phyloP scores from a whole-genome alignment of 495 filamentous ascomycete species.

The Cladorrhinum samala region DNA sequence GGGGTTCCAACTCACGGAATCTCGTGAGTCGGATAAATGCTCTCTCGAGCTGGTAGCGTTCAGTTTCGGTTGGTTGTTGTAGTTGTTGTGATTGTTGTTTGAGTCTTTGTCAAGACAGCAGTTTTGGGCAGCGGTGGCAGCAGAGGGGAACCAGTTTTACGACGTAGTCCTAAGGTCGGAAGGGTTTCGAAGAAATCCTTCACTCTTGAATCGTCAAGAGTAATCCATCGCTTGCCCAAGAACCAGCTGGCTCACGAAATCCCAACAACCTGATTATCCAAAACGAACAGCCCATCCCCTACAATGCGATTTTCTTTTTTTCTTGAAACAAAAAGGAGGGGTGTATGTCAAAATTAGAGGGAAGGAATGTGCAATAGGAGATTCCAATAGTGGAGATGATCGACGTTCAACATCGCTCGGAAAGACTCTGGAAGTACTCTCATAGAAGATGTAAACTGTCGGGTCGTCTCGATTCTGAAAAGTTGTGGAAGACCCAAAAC shows the following conservation, averaged over 20 bases:
- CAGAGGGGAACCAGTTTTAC: constrained; percentile 15
- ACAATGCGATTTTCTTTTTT: too few relatives aligned
- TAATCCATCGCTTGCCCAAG: not conserved
- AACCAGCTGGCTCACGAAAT: not conserved
- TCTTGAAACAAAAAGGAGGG: too few relatives aligned
- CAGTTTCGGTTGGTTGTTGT: not conserved
- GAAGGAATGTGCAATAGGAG: too few relatives aligned
- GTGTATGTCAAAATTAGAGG: too few relatives aligned
- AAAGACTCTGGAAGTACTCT: too few relatives aligned
- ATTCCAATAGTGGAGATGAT: too few relatives aligned
- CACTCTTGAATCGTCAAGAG: not conserved
- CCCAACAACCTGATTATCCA: not conserved
- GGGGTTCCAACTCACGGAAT: constrained; percentile 6
- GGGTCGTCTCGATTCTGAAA: too few relatives aligned
- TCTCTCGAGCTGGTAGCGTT: constrained; percentile 2
- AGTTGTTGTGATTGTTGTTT: not conserved
- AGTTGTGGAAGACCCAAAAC: too few relatives aligned
- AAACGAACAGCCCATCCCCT: not conserved
- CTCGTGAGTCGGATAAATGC: constrained; percentile 6
- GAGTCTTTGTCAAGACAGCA: constrained; percentile 1
- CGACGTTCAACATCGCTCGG: too few relatives aligned
- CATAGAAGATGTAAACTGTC: too few relatives aligned
- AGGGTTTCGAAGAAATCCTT: not conserved
- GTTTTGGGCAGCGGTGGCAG: not conserved
- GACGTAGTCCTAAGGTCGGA: constrained; percentile 17